phyloP scores from a whole-genome alignment of 2,329 filamentous ascomycete species.

The Cercospora sesami region DNA sequence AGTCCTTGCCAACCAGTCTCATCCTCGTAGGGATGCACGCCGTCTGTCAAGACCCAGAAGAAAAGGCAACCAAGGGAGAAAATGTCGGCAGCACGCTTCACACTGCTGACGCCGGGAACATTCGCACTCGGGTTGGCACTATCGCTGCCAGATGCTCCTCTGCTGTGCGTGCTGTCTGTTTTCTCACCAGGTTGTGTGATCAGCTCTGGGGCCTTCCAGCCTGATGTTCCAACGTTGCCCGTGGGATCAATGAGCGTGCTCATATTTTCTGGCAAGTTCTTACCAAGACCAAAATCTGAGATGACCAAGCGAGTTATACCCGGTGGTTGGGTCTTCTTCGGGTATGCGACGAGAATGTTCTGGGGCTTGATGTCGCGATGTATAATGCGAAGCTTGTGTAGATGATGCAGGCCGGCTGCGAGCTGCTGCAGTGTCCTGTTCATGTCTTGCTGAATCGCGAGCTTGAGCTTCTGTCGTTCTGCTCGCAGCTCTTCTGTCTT shows the following conservation, averaged over 20 bases:
- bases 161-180: slow-evolving; percentile 45
- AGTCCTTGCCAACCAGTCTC: slow-evolving; percentile 84
- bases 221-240: slow-evolving; percentile 88
- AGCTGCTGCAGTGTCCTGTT: slow-evolving; percentile 84
- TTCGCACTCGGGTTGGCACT: slow-evolving; percentile 49
- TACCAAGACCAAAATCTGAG: slow-evolving; percentile 96
- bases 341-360: slow-evolving; percentile 82
- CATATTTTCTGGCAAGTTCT: slow-evolving; percentile 91
- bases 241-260: slow-evolving; percentile 94
- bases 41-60: slow-evolving; percentile 95
- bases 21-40: slow-evolving; percentile 88
- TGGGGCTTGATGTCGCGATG: slow-evolving; percentile 97
- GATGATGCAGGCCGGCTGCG: slow-evolving; percentile 80
- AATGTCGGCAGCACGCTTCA: slow-evolving; percentile 94
- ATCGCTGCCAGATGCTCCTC: slow-evolving; percentile 54
- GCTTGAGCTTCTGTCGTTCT: slow-evolving; percentile 61
- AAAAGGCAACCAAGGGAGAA: slow-evolving; percentile 98
- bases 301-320: slow-evolving; percentile 78
- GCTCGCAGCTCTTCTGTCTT: slow-evolving; percentile 43
- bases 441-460: slow-evolving; percentile 71
- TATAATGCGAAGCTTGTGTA: slow-evolving; percentile 90
- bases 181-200: slow-evolving; percentile 60
- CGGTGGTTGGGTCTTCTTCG: slow-evolving; percentile 66
- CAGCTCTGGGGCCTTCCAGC: slow-evolving; percentile 94
- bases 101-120: slow-evolving; percentile 60